These are phyloP conservation scores for Mycogone perniciosa DNA, from an alignment of 2,329 filamentous ascomycete species.

Conservation along the genomic window DNA sequence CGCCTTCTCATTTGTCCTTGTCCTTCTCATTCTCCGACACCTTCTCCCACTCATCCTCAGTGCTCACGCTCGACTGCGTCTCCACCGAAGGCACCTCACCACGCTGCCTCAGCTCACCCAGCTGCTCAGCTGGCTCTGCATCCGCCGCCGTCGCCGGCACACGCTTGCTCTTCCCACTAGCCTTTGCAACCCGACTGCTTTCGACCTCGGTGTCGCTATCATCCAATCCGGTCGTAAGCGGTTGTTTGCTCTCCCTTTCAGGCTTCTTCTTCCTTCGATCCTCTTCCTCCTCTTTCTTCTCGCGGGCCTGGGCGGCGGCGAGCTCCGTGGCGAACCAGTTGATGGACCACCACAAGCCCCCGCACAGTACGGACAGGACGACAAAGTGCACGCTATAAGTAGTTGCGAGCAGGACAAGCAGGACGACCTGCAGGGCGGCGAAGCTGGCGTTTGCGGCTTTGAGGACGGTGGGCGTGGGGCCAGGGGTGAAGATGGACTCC, in stretches of 20 bases:
- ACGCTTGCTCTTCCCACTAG: conserved; percentile 14
- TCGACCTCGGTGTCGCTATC: conserved; percentile 43
- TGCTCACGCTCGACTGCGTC: conserved; percentile 59
- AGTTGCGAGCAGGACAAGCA: conserved; percentile 67
- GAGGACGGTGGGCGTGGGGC: conserved; percentile 80
- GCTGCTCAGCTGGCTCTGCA: conserved; percentile 36
- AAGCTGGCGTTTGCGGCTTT: conserved; percentile 88
- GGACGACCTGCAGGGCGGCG: conserved; percentile 72
- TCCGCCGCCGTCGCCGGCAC: conserved; percentile 23
- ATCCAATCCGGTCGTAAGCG: conserved; percentile 20
- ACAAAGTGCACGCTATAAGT: conserved; percentile 88
- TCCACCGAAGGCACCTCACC: conserved; percentile 29
- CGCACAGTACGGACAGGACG: conserved; percentile 71
- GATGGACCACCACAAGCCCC: conserved; percentile 82
- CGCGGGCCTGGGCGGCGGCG: conserved; percentile 38
- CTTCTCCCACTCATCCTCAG: conserved; percentile 97
- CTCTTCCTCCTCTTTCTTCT: conserved; percentile 33
- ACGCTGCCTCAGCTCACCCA: conserved; percentile 46
- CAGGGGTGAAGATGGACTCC: conserved; percentile 89
- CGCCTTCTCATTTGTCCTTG: conserved; percentile 41
- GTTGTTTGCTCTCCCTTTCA: not conserved
- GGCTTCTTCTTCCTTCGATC: conserved; percentile 28
- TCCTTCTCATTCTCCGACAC: conserved; percentile 62
- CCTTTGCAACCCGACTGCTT: conserved; percentile 19
- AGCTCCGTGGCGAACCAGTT: conserved; percentile 89